Conservation (phyloP, 148 eudicot genomes). For the Euryodendron excelsum region DNA sequence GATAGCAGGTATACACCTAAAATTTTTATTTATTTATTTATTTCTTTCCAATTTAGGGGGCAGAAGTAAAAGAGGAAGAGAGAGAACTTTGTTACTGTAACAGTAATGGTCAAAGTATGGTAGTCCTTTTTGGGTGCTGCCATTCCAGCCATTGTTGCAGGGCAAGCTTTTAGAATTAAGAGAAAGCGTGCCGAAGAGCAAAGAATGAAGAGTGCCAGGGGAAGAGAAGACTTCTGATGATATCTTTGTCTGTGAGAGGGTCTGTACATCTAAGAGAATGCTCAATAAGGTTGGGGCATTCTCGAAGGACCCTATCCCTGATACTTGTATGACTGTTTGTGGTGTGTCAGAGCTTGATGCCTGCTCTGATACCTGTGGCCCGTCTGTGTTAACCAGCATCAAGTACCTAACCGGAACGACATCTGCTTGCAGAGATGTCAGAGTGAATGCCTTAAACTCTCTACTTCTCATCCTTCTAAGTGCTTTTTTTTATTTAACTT, state of each 20-base stretch:
- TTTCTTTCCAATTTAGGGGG: background rate
- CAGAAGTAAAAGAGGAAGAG: slow-evolving; percentile 7
- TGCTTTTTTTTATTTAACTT: background rate
- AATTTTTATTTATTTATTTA: background rate
- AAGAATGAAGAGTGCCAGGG: slow-evolving; percentile 48
- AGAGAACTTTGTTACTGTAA: background rate
- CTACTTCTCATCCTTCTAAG: slow-evolving; percentile 43
- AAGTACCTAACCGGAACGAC: slow-evolving; percentile 68
- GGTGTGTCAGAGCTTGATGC: slow-evolving; percentile 68
- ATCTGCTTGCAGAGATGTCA: slow-evolving; percentile 61
- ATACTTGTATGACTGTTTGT: slow-evolving; percentile 64
- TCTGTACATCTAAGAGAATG: slow-evolving; percentile 67
- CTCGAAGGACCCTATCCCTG: slow-evolving; percentile 65
- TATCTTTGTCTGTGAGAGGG: slow-evolving; percentile 65
- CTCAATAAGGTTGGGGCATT: slow-evolving; percentile 62
- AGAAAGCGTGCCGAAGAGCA: slow-evolving; percentile 60
- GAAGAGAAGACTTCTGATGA: slow-evolving; percentile 60
- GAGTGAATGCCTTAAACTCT: slow-evolving; percentile 60
- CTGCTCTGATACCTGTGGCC: slow-evolving; percentile 64
- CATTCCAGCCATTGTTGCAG: slow-evolving; percentile 53
- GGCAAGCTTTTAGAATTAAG: slow-evolving; percentile 55
- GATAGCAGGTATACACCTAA: background rate
- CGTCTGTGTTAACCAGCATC: slow-evolving; percentile 67
- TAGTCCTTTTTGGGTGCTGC: slow-evolving; percentile 65
- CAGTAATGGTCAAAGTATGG: slow-evolving; percentile 61